Percentiles rank a stretch among this genome's conserved stretches.
Conservation (phyloP, 2,329 filamentous ascomycete genomes). For the Colletotrichum sp. region DNA sequence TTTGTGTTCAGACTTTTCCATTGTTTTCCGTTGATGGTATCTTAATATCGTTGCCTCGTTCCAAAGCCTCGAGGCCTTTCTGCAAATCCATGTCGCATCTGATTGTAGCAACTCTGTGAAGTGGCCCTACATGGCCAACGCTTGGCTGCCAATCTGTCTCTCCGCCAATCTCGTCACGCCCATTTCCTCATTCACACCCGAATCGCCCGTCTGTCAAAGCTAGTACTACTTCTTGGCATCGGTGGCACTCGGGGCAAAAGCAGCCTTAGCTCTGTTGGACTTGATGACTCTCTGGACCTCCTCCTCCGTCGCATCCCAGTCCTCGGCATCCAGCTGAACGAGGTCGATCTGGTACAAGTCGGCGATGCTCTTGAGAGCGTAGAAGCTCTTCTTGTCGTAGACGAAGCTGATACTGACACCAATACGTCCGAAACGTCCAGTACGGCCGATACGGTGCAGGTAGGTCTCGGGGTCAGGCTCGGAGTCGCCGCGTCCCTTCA, state of each 20-base stretch:
- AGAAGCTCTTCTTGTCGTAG: conserved; percentile 82
- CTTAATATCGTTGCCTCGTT: conserved; percentile 10
- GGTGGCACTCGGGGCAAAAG: conserved; percentile 53
- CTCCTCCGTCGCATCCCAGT: conserved; percentile 91
- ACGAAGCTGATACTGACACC: conserved; percentile 97
- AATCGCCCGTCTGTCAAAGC: neutral
- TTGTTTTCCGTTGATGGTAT: conserved; percentile 21
- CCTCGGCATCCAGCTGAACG: conserved; percentile 79
- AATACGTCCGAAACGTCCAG: conserved; percentile 94
- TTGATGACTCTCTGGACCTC: conserved; percentile 84
- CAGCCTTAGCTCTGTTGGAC: conserved; percentile 64
- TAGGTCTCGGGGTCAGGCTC: conserved; percentile 96
- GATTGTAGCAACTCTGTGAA: neutral
- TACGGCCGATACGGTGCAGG: conserved; percentile 96
- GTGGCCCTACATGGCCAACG: neutral
- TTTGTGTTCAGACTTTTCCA: neutral
- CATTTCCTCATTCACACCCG: neutral
- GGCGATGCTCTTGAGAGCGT: conserved; percentile 80
- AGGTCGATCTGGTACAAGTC: conserved; percentile 81
- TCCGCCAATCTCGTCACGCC: neutral
- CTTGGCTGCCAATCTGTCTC: neutral
- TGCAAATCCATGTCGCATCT: neutral
- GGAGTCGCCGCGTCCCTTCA: conserved; percentile 75
- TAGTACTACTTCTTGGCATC: conserved; percentile 28
- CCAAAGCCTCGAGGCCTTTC: neutral